Percentiles rank a stretch among this genome's conserved stretches.
Conservation (phyloP, 495 filamentous ascomycete genomes). For the Immersiella caudata region DNA sequence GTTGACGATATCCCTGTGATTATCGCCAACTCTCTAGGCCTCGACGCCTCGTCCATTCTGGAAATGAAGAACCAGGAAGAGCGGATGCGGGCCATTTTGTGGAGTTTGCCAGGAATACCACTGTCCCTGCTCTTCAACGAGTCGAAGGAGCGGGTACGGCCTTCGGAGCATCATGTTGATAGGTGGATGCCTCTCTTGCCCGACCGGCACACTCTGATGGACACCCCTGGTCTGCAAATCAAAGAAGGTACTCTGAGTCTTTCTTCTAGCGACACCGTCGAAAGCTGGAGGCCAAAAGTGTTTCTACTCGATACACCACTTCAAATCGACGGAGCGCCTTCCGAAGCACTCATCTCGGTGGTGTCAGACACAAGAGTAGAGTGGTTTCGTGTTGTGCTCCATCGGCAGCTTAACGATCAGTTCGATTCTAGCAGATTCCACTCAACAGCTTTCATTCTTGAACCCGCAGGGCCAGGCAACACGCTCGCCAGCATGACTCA, state of each 20-base stretch:
- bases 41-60: slow-evolving; percentile 13
- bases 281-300: neutral
- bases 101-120: slow-evolving; percentile 7
- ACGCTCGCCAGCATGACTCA: neutral
- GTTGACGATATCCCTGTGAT: slow-evolving; percentile 8
- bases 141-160: slow-evolving; percentile 5
- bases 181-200: slow-evolving; percentile 15
- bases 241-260: neutral
- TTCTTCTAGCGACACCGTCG: neutral
- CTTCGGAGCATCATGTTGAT: neutral
- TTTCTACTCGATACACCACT: neutral
- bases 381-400: neutral
- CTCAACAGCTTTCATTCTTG: neutral
- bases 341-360: neutral
- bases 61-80: neutral
- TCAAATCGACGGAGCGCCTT: neutral
- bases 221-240: neutral
- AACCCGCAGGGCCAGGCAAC: neutral
- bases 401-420: neutral
- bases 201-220: neutral
- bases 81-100: slow-evolving; percentile 5
- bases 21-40: slow-evolving; percentile 4
- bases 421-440: neutral
- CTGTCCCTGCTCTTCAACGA: slow-evolving; percentile 1
- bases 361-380: neutral